These are phyloP conservation scores for Ogataea degrootiae DNA, from an alignment of 805 yeast genomes.

Conservation along the genomic window DNA sequence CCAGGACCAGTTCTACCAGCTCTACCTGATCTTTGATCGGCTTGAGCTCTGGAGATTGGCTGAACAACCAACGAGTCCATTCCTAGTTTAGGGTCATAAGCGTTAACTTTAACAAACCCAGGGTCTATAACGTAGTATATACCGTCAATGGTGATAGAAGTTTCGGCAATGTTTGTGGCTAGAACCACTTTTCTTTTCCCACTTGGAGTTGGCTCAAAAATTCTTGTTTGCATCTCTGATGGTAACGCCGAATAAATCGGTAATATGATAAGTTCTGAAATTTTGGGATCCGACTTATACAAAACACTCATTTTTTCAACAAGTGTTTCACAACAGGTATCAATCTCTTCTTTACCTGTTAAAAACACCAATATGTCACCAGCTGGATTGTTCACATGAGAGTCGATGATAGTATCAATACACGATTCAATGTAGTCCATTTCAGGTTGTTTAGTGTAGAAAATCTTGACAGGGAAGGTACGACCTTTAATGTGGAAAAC, in stretches of 20 bases:
- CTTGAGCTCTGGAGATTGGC: slow-evolving; percentile 93
- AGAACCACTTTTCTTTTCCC: slow-evolving; percentile 84
- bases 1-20: slow-evolving; percentile 99
- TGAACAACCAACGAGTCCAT: slow-evolving; percentile 83
- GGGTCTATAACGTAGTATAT: slow-evolving; percentile 90
- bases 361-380: slow-evolving; percentile 82
- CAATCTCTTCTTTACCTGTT: slow-evolving; percentile 95
- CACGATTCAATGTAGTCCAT: slow-evolving; percentile 81
- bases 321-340: slow-evolving; percentile 74
- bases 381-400: slow-evolving; percentile 69
- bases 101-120: slow-evolving; percentile 87
- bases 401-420: slow-evolving; percentile 78
- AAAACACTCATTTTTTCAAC: slow-evolving; percentile 58
- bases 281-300: slow-evolving; percentile 42
- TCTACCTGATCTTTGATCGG: slow-evolving; percentile 92
- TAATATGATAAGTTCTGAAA: slow-evolving; percentile 64
- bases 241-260: slow-evolving; percentile 94
- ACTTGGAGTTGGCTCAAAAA: slow-evolving; percentile 83
- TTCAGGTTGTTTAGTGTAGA: slow-evolving; percentile 79
- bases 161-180: slow-evolving; percentile 96
- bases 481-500: slow-evolving; percentile 83
- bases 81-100: slow-evolving; percentile 81
- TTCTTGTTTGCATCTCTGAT: slow-evolving; percentile 80
- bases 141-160: slow-evolving; percentile 94
- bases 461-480: slow-evolving; percentile 82